Evolutionary conservation across 139 green algal species (phyloP), one percentile per base, ranked within the genome.

Genomic region (Chlamydomonas sp.): DNA sequence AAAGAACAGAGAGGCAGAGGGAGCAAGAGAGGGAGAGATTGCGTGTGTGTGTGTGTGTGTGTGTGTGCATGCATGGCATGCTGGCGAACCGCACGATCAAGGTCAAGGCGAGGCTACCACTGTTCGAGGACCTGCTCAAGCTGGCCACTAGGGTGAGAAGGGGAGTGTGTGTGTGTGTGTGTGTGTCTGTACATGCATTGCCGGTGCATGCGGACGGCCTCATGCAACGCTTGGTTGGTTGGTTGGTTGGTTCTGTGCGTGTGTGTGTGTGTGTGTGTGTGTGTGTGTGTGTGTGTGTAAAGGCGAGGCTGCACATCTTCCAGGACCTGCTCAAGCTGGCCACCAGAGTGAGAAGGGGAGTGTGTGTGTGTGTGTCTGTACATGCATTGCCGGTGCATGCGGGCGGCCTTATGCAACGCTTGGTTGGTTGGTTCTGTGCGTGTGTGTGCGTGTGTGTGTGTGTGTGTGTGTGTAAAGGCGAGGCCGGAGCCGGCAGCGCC

Each of bases 11-110:
- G 43, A n/a, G n/a, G n/a, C n/a, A n/a, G n/a, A n/a, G n/a, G 16
- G 20, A 13, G 16, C 13, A 54, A 54, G 13, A 20, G 16, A 54
- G 16, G 20, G 13, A 54, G 13, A 13, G 16, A 54, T 54, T 13
- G 43, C 20, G 43, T n/a, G n/a, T n/a, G n/a, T n/a, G n/a, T n/a
- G n/a, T 54, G 43, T 54, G 43, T 54, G 43, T 54, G 43, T 54
- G 43, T 54, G 43, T 54, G 43, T 54, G 43, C 20, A 90, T 92
- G 65, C 78, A 93, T 65, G 35, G 66, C 38, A 64, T 93, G 35
- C 78, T 93, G 37, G 60, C 70, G 0, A 86, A 93, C 71, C 29
- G 43, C 3, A 29, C 58, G 6, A 76, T 93, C 47, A 43, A 30
- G 31, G 20, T 6, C 31, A 68, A 68, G 34, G 60, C 13, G 20